Evolutionary conservation across 1,284 basidiomycete species (phyloP).

Genomic region (Golubevia sp.): DNA sequence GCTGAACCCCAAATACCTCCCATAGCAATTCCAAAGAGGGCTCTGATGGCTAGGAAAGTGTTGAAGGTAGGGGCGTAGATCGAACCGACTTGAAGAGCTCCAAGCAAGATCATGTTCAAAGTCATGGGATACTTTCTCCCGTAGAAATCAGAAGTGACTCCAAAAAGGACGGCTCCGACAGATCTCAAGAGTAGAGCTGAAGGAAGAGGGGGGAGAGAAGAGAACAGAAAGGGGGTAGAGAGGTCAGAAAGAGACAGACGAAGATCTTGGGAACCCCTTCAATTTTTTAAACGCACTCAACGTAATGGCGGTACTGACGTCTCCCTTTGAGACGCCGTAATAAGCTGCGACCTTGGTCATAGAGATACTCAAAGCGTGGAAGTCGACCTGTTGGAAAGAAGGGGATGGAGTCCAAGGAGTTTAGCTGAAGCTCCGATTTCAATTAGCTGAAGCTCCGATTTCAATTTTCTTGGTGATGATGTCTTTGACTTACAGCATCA

Average conservation of each 20-base stretch:
- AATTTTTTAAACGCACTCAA: neutral
- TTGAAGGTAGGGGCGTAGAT: slow-evolving; percentile 25
- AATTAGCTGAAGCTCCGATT: too few species aligned
- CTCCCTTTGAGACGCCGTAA: slow-evolving; percentile 23
- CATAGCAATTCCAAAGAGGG: slow-evolving; percentile 42
- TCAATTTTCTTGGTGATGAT: too few species aligned
- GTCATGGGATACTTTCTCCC: slow-evolving; percentile 27
- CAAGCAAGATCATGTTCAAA: slow-evolving; percentile 33
- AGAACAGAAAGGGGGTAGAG: slow-evolving; percentile 11
- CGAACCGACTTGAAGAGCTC: slow-evolving; percentile 29
- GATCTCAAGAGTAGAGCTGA: slow-evolving; percentile 32
- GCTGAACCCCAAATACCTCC: slow-evolving; percentile 24
- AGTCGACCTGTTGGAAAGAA: slow-evolving; percentile 12
- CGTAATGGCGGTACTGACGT: too few species aligned
- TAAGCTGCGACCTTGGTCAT: slow-evolving; percentile 29
- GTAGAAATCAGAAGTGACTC: slow-evolving; percentile 12
- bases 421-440: too few species aligned
- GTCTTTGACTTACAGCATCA: slow-evolving; percentile 19
- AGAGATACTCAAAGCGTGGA: slow-evolving; percentile 33
- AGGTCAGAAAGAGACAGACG: neutral
- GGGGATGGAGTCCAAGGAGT: too few species aligned
- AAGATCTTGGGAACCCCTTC: neutral
- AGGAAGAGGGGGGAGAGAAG: slow-evolving; percentile 26
- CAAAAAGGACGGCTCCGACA: slow-evolving; percentile 40
- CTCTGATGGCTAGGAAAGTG: slow-evolving; percentile 34